A percentile compares a stretch with the other conserved stretches of the same genome.
Conservation (phyloP, 164 flowering plant species). For the Annona squamosa region DNA sequence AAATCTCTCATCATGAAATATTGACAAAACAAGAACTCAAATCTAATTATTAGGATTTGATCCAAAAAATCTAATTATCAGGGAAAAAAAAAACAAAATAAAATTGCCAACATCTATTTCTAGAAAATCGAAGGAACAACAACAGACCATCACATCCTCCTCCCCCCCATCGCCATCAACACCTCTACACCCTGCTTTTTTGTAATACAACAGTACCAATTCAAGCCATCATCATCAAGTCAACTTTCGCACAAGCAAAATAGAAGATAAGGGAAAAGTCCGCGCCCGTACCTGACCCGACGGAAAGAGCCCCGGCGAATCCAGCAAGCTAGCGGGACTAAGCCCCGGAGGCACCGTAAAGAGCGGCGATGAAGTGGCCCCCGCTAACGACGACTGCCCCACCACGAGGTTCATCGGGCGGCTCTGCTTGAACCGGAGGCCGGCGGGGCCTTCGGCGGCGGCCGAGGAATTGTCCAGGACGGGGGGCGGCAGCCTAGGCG, state of each 20-base stretch:
- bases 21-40: too few species aligned
- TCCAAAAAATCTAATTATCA: too few species aligned
- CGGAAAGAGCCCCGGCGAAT: constrained; percentile 68
- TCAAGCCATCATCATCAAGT: too few species aligned
- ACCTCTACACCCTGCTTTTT: too few species aligned
- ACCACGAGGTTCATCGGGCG: constrained; percentile 53
- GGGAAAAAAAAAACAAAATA: too few species aligned
- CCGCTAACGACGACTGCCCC: constrained; percentile 26
- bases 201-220: too few species aligned
- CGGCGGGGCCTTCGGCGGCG: constrained; percentile 2
- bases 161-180: too few species aligned
- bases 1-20: too few species aligned
- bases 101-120: too few species aligned
- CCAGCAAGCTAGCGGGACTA: constrained; percentile 73
- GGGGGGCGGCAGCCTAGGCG: constrained; percentile 34
- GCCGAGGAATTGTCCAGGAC: constrained; percentile 10
- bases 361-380: constrained; percentile 11
- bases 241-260: neutral
- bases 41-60: too few species aligned
- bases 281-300: constrained; percentile 47
- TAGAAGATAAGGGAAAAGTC: neutral
- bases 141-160: too few species aligned
- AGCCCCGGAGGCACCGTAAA: constrained; percentile 77
- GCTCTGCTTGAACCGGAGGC: constrained; percentile 37
- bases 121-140: too few species aligned